Evolutionary conservation across 2,329 filamentous ascomycete species (phyloP).

Genomic region (Calonectria hawksworthii): DNA sequence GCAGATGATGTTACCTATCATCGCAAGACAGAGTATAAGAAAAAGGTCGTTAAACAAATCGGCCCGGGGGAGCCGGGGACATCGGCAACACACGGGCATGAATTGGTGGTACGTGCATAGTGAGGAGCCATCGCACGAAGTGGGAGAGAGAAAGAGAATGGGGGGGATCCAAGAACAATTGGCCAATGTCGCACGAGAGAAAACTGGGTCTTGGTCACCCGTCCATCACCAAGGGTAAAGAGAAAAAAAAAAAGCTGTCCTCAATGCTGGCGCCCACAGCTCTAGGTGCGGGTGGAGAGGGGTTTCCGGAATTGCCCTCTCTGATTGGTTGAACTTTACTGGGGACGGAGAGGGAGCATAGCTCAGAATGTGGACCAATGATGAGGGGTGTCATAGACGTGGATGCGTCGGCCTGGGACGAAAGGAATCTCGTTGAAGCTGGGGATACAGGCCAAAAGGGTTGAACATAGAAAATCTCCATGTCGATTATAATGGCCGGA

Average conservation of each 20-base stretch:
- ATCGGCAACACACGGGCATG: conserved; percentile 10
- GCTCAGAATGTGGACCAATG: conserved; percentile 8
- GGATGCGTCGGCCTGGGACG: neutral
- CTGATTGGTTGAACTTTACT: conserved; percentile 2
- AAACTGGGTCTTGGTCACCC: neutral
- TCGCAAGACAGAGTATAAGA: neutral
- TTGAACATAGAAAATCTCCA: neutral
- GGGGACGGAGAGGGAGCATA: neutral
- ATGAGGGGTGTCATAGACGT: neutral
- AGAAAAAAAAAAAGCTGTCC: conserved; percentile 12
- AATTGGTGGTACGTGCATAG: neutral
- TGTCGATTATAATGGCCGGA: neutral
- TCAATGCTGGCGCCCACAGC: neutral
- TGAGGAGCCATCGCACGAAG: neutral
- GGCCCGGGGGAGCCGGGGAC: conserved; percentile 22
- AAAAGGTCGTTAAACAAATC: neutral
- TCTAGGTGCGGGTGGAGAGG: conserved; percentile 13
- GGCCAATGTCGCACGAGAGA: conserved; percentile 6
- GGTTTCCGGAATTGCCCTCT: conserved; percentile 13
- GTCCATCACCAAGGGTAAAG: neutral
- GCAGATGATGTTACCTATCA: neutral
- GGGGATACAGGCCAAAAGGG: neutral
- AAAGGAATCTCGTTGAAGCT: neutral
- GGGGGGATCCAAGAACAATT: conserved; percentile 21
- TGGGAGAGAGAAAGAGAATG: neutral